phyloP scores from a whole-genome alignment of 495 filamentous ascomycete species.

The Poronia punctata region DNA sequence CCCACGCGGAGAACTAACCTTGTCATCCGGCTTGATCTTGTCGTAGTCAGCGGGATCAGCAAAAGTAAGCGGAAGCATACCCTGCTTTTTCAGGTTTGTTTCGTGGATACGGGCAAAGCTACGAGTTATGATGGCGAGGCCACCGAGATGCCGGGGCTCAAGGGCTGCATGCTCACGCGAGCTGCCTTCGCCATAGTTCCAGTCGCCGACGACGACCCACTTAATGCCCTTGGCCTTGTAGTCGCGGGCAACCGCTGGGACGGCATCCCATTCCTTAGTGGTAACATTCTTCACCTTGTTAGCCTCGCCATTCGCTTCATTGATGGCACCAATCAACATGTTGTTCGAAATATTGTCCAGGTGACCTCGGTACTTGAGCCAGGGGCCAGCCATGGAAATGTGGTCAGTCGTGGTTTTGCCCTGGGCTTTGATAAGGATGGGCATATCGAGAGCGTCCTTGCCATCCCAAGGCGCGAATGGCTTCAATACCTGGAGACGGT shows the following conservation, averaged over 20 bases:
- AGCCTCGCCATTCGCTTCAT: slow-evolving; percentile 89
- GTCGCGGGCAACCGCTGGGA: slow-evolving; percentile 91
- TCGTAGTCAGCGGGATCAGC: slow-evolving; percentile 93
- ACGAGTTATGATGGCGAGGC: slow-evolving; percentile 92
- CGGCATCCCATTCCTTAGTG: slow-evolving; percentile 74
- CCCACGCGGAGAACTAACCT: slow-evolving; percentile 29
- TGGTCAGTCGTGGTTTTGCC: slow-evolving; percentile 99
- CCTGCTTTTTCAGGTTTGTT: slow-evolving; percentile 99
- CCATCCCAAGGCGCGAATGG: slow-evolving; percentile 89
- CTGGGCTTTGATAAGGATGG: slow-evolving; percentile 94
- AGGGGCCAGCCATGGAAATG: slow-evolving; percentile 98
- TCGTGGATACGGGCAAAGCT: slow-evolving; percentile 99
- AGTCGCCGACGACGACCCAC: slow-evolving; percentile 99
- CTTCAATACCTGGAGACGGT: slow-evolving; percentile 87
- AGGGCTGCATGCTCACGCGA: slow-evolving; percentile 98
- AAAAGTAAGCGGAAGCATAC: slow-evolving; percentile 98
- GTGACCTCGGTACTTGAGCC: slow-evolving; percentile 99
- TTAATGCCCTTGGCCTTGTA: slow-evolving; percentile 94
- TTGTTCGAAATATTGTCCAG: slow-evolving; percentile 99
- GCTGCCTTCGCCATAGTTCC: slow-evolving; percentile 98
- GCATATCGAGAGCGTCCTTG: slow-evolving; percentile 81
- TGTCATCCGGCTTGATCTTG: slow-evolving; percentile 89
- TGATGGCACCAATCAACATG: slow-evolving; percentile 98
- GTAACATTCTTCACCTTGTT: slow-evolving; percentile 96
- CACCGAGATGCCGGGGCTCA: slow-evolving; percentile 94